Base-by-base conservation (phyloP, 345 rosid genomes). In the Sisymbrium altissimum region DNA sequence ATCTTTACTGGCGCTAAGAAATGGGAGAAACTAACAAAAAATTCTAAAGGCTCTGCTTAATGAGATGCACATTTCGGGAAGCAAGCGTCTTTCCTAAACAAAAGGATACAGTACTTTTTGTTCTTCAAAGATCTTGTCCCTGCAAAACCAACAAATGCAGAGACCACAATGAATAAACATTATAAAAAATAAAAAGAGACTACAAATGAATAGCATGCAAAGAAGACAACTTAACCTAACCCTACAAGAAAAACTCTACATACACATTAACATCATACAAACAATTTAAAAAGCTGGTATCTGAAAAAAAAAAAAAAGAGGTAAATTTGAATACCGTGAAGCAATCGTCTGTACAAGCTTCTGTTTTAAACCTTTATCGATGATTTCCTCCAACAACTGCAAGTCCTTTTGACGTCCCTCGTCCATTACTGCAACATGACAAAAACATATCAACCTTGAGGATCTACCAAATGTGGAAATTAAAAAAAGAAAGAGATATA, bases 121-220 rank as follows among this genome's bases (percentile, higher is more conserved):
- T 74, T 89, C 88, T 41, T 83, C 98, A 63, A 92, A 92, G 71
- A 95, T 79, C 80, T 88, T 92, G 84, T 95, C 97, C 87, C 99
- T 92, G 88, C 72, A 81, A 75, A 83, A 67, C 48, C 35, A 74
- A 38, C 50, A 80, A 30, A 18, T 14, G 62, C 25, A 66, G 44
- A 74, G 30, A 60, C 55, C 57, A 50, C 4, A 8, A 46, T 41
- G 38, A 59, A 15, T 15, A 12, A 49, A 69, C 21, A 6, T 9
- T 33, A 15, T 3, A 1, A 23, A 23, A 23, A 23, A 9, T 9
- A 44, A 21, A 17, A 18, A 33, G 23, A 39, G 30, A 68, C 32
- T 38, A 27, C 25, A 66, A 56, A 46, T 12, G 30, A 23, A 21
- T 30, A 58, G 25, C 52, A 29, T 4, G 1, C 45, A 23, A 36